Percentiles rank a stretch among this genome's conserved stretches.
Evolutionary conservation across 1,139 yeast species (phyloP).

Genomic region (Geotrichum cucujoidarum): DNA sequence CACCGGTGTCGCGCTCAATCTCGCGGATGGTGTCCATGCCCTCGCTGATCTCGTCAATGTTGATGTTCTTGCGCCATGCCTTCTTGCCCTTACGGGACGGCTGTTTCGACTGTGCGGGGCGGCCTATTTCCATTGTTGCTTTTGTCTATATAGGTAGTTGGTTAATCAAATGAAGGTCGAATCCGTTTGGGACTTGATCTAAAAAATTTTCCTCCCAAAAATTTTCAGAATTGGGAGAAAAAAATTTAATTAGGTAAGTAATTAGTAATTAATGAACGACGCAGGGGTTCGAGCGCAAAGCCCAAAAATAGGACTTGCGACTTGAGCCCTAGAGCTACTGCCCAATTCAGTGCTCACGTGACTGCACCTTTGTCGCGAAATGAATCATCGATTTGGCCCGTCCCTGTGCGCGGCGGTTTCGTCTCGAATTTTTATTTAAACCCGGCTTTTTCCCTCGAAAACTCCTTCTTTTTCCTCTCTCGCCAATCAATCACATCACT

Average conservation of each 20-base stretch:
- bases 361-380: no score
- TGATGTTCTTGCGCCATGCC: constrained; percentile 95
- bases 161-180: background rate
- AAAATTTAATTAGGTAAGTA: no score
- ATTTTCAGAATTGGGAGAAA: background rate
- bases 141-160: constrained; percentile 5
- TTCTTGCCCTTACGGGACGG: constrained; percentile 85
- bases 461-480: background rate
- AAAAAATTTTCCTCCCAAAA: background rate
- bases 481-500: background rate
- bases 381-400: no score
- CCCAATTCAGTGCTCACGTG: no score
- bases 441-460: background rate
- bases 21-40: constrained; percentile 68
- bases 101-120: constrained; percentile 44
- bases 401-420: no score
- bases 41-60: constrained; percentile 68
- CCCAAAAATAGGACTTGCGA: no score
- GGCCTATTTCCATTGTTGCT: constrained; percentile 29
- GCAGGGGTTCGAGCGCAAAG: no score
- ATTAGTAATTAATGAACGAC: no score
- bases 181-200: background rate
- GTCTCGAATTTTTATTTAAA: no score
- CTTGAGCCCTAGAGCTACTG: no score
- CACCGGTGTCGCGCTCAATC: constrained; percentile 48